Evolutionary conservation across 2,329 filamentous ascomycete species (phyloP), one percentile per base, ranked within the genome.

Genomic region (Sporothrix curviconia): DNA sequence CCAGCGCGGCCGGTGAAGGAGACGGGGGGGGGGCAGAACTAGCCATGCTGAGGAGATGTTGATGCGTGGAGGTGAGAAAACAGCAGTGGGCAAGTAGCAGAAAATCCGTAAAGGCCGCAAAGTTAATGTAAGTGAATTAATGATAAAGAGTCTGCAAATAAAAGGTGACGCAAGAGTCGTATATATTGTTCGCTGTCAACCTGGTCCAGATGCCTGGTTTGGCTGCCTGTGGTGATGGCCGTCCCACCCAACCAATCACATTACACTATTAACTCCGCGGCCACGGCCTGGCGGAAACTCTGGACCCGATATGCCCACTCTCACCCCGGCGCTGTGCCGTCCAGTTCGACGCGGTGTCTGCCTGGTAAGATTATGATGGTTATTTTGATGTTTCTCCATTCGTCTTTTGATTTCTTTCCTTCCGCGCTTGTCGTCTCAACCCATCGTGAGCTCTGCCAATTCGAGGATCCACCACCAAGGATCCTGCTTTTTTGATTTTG

Each of bases 241-340:
- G 51, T 22, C 19, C 11, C 15, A 8, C 4, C 7, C 5, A 19
- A n/a, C 52, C 52, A 55, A 55, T 55, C 52, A 46, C 32, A 55
- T 37, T 55, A 55, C 52, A 55, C 40, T 44, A 36, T 46, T 44
- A 36, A 17, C 24, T 36, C 39, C 37, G 39, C 36, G 22, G 25
- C 39, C 42, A 15, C 39, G 7, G 15, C 12, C 28, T 22, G 24
- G 49, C 40, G 39, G 39, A 39, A 55, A 46, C 40, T 55, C 52
- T 24, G 30, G 30, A 25, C n/a, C 19, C 36, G 32, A 25, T 37
- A 50, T 12, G n/a, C 19, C 46, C 19, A 25, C 32, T 14, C 32
- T 37, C 32, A 25, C 32, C 11, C 30, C 32, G 30, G 44, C 7
- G 22, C n/a, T 17, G 11, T 19, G 30, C 17, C 17, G 19, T n/a